Conservation (phyloP, 352 stramenopile species). For the Phytopythium kandeliae region DNA sequence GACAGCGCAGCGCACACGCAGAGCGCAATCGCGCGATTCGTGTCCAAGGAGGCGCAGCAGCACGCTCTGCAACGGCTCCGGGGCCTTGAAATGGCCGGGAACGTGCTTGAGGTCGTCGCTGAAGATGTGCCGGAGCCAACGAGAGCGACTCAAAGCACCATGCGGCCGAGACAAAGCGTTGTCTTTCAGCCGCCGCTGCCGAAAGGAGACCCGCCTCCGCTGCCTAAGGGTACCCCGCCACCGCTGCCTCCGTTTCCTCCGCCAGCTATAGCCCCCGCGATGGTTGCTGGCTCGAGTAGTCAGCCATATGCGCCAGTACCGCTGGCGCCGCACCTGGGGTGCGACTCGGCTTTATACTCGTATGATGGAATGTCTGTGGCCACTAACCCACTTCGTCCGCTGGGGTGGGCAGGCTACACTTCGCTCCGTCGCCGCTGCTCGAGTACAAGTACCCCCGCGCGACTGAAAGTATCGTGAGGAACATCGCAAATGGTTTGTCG, state of each 20-base stretch:
- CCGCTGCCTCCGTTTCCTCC: not conserved
- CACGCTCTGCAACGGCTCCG: constrained; percentile 38
- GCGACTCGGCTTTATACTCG: too few species aligned
- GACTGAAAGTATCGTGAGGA: constrained; percentile 66
- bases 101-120: constrained; percentile 29
- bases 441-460: constrained; percentile 87
- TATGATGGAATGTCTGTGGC: too few species aligned
- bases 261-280: not conserved
- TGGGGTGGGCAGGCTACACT: constrained; percentile 53
- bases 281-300: constrained; percentile 5
- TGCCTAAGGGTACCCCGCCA: constrained; percentile 18
- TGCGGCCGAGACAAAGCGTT: not conserved
- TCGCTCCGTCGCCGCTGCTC: constrained; percentile 72
- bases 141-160: not conserved
- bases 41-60: constrained; percentile 16
- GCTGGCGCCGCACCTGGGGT: constrained; percentile 75
- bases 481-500: constrained; percentile 81
- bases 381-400: too few species aligned
- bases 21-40: constrained; percentile 47
- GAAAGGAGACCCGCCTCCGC: constrained; percentile 18
- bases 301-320: constrained; percentile 25
- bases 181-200: constrained; percentile 20
- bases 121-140: constrained; percentile 9
- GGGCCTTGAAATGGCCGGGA: constrained; percentile 47
- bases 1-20: constrained; percentile 12